Evolutionary conservation across 768 basidiomycete genomes (phyloP).

Genomic region (Macrolepiota albuminosa): DNA sequence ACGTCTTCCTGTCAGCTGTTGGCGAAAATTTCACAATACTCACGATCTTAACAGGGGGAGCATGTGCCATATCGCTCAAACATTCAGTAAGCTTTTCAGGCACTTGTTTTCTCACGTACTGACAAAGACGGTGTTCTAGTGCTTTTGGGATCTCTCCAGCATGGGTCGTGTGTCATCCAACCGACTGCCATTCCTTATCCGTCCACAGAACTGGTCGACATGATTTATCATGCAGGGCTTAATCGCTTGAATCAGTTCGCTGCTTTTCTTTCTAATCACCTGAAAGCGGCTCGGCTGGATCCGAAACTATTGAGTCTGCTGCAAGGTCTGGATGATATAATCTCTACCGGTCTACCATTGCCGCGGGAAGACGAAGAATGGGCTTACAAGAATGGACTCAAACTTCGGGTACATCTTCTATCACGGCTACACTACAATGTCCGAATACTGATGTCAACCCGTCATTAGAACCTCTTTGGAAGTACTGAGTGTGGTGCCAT

Average conservation of each 20-base stretch:
- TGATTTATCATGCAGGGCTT: constrained; percentile 62
- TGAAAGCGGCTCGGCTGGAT: constrained; percentile 35
- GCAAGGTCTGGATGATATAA: constrained; percentile 52
- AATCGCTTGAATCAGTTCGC: constrained; percentile 77
- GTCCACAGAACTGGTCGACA: constrained; percentile 64
- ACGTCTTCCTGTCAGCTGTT: constrained; percentile 22
- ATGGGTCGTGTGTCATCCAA: constrained; percentile 69
- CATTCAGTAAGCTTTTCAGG: constrained; percentile 52
- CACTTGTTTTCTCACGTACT: constrained; percentile 16
- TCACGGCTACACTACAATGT: constrained; percentile 11
- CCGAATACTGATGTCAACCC: constrained; percentile 19
- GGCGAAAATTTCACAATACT: constrained; percentile 1
- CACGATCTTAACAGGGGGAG: constrained; percentile 38
- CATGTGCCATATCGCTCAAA: constrained; percentile 81
- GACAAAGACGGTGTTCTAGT: constrained; percentile 34
- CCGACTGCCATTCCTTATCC: constrained; percentile 63
- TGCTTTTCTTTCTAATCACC: constrained; percentile 60
- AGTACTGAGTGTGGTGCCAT: constrained; percentile 78
- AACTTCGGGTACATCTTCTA: constrained; percentile 47
- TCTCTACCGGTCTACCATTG: constrained; percentile 63
- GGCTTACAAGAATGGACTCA: constrained; percentile 60
- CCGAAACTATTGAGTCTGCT: constrained; percentile 58
- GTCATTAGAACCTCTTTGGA: constrained; percentile 67
- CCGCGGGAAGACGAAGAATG: constrained; percentile 70
- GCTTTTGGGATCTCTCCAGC: constrained; percentile 67